These are phyloP conservation scores for Simmondsia chinensis DNA, from an alignment of 148 eudicot genomes.

Conservation along the genomic window DNA sequence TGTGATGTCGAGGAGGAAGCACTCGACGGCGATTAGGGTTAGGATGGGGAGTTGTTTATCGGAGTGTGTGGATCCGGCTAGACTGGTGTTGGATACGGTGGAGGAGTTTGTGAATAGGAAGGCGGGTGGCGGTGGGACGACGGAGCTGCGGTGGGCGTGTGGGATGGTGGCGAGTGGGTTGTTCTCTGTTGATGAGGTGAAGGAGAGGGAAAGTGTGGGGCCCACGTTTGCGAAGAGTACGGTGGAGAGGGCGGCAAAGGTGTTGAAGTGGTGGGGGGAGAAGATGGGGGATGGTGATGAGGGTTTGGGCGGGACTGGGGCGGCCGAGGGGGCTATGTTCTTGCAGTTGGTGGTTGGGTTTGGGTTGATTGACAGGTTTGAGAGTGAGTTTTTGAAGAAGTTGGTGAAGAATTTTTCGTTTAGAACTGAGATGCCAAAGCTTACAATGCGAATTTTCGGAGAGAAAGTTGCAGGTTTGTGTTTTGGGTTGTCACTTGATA, in stretches of 20 bases:
- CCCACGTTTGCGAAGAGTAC: constrained; percentile 9
- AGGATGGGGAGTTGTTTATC: constrained; percentile 5
- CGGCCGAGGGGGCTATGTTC: constrained; percentile 19
- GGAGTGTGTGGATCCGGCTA: constrained; percentile 16
- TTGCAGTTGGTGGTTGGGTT: constrained; percentile 26
- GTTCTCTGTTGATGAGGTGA: constrained; percentile 12
- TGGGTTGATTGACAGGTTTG: constrained; percentile 23
- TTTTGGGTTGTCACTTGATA: too few relatives aligned
- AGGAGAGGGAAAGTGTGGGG: not conserved
- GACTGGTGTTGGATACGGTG: constrained; percentile 24
- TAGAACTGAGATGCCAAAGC: constrained; percentile 23
- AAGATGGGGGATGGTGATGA: constrained; percentile 8
- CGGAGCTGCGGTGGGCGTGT: constrained; percentile 30
- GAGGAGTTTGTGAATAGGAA: constrained; percentile 18
- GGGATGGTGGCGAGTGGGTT: constrained; percentile 7
- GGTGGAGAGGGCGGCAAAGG: constrained; percentile 19
- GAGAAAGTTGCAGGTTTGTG: constrained; percentile 23
- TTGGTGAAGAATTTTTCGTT: constrained; percentile 20
- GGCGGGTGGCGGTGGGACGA: constrained; percentile 10
- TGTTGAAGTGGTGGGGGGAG: constrained; percentile 21
- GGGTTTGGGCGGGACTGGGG: constrained; percentile 5
- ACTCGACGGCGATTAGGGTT: constrained; percentile 11
- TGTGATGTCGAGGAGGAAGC: constrained; percentile 19
- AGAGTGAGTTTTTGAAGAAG: constrained; percentile 22
- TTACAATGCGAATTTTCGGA: constrained; percentile 17